Evolutionary conservation across 2,329 filamentous ascomycete genomes (phyloP), one percentile per base, ranked within the genome.

Genomic region (Beauveria australis): DNA sequence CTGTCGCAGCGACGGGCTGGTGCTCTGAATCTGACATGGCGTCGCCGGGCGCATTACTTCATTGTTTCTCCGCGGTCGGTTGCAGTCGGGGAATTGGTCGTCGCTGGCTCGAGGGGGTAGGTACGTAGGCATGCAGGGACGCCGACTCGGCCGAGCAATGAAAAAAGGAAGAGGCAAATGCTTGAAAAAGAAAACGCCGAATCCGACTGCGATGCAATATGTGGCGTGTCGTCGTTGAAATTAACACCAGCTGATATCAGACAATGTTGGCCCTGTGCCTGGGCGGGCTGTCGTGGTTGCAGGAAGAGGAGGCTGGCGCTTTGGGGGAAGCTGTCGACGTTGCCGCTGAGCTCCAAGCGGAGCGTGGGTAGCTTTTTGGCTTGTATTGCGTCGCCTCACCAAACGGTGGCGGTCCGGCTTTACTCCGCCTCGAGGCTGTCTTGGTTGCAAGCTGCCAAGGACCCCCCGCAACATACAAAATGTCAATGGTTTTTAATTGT

Each of bases 1-100:
- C 44, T 47, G 24, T 12, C 52, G 52, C 33, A 16, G 46, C 44
- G 46, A 46, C 30, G n/a, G 44, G 26, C 52, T 51, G 44, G 9
- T 44, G 22, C 26, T 61, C 59, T 51, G 59, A 52, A 51, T 61
- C 59, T 40, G 59, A 55, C 59, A 61, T 61, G 43, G n/a, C 53
- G 53, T 46, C 46, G 52, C 19, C 22, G 53, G 30, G 44, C 26
- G 44, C 46, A 61, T 56, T 30, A 61, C 52, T 51, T 61, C 53
- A 55, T 61, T 16, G 47, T 55, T 46, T 22, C 55, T 37, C 22
- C 33, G 46, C 12, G 33, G 16, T 6, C 24, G 33, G n/a, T n/a
- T 37, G 22, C 10, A 6, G 43, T 41, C 16, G 48, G 48, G 18
- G 16, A 22, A 51, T 18, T 18, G 22, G 46, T 48, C 19, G 33